Base-by-base conservation (phyloP, 441 rosid genomes). In the Croton setiger region DNA sequence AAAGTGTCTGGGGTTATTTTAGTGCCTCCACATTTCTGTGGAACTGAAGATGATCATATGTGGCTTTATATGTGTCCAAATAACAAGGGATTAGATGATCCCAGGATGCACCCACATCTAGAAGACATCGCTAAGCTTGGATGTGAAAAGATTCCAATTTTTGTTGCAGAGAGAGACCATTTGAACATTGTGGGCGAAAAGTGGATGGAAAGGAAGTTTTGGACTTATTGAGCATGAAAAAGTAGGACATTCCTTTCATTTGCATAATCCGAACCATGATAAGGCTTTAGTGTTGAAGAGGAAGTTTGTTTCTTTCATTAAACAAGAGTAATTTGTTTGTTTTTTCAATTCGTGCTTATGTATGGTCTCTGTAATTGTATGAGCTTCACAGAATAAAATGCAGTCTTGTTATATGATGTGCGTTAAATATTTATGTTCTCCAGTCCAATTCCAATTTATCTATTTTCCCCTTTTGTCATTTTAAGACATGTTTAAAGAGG, bases 1-100 rank as follows among this genome's bases (percentile, higher is more conserved):
- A 70, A 57, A 15, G 31, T 78, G 2, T 72, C 60, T 8, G 84
- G 87, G 23, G 55, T 73, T 55, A 60, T 72, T 0, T 39, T 77
- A 66, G 72, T 74, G 12, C 87, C 77, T 48, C 82, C 85, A 5
- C 75, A 47, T 69, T 81, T 84, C 11, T 81, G 82, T 0, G 79
- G 85, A 2, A 70, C 81, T 2, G 69, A 64, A 8, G 82, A 79
- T 27, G 85, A 84, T 41, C 33, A 71, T 11, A 79, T 76, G 81
- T 77, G 82, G 87, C 13, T 76, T 60, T 70, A 45, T 41, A 72
- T 81, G 87, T 75, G 75, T 45, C 82, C 80, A 3, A 53, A 10
- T 1, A 74, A 78, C 20, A 33, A 33, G 6, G 80, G 85, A 41
- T 17, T 72, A 68, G 55, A 68, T 33, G 85, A 82, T 60, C 80